Conservation (phyloP, 2,329 filamentous ascomycete genomes). For the Botrytis paeoniae region DNA sequence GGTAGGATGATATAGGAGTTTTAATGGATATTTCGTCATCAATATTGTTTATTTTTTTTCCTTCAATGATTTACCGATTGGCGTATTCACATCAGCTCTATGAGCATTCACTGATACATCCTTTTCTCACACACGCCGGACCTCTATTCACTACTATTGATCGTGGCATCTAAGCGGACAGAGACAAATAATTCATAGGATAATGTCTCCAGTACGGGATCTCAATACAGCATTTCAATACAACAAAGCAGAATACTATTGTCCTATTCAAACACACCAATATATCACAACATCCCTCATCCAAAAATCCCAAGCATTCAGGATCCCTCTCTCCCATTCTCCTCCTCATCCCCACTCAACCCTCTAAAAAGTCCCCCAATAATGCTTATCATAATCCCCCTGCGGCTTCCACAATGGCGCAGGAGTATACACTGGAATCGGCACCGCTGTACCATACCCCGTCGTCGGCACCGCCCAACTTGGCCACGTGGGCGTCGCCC, state of each 20-base stretch:
- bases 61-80: neutral
- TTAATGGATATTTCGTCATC: slow-evolving; percentile 9
- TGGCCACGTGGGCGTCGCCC: slow-evolving; percentile 27
- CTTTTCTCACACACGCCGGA: neutral
- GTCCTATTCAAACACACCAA: neutral
- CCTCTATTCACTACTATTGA: neutral
- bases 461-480: neutral
- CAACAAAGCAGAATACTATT: neutral
- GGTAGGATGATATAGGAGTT: slow-evolving; percentile 12
- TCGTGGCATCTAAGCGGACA: neutral
- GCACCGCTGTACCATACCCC: slow-evolving; percentile 23
- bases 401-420: slow-evolving; percentile 36
- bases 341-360: neutral
- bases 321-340: neutral
- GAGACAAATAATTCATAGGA: neutral
- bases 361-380: slow-evolving; percentile 17
- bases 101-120: neutral
- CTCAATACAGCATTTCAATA: neutral
- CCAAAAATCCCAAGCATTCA: neutral
- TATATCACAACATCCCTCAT: neutral
- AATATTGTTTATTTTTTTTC: neutral
- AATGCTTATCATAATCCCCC: slow-evolving; percentile 17
- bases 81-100: neutral
- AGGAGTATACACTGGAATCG: slow-evolving; percentile 36
- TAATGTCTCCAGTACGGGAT: neutral